phyloP scores from a whole-genome alignment of 768 basidiomycete species.

The Hericium coralloides region DNA sequence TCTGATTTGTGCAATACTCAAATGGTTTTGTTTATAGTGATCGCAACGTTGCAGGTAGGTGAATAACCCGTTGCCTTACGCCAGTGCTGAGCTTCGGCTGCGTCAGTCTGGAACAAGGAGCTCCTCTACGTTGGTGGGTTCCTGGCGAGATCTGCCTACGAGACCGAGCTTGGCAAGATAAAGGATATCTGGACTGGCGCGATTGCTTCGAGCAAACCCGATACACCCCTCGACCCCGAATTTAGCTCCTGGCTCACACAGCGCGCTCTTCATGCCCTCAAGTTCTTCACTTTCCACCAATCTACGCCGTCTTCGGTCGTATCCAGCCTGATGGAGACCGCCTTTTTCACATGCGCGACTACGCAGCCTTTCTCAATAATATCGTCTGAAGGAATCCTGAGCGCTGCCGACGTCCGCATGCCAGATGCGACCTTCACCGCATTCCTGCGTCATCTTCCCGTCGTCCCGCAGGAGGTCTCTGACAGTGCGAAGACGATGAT shows the following conservation, averaged over 20 bases:
- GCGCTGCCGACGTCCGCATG: conserved; percentile 58
- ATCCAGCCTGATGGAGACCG: conserved; percentile 56
- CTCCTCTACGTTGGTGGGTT: conserved; percentile 79
- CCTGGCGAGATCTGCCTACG: conserved; percentile 75
- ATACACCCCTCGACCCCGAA: conserved; percentile 26
- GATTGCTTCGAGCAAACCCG: conserved; percentile 20
- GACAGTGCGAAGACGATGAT: conserved; percentile 53
- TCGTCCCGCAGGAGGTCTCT: conserved; percentile 55
- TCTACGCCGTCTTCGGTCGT: conserved; percentile 86
- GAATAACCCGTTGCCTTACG: background rate
- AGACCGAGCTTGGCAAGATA: conserved; percentile 63
- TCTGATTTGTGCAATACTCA: background rate
- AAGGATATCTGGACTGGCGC: conserved; percentile 51
- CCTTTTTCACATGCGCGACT: conserved; percentile 65
- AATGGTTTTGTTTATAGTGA: conserved; percentile 39
- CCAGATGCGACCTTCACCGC: conserved; percentile 60
- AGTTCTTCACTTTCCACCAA: conserved; percentile 82
- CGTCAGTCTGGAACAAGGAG: conserved; percentile 82
- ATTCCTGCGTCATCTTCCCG: conserved; percentile 74
- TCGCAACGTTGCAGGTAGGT: conserved; percentile 65
- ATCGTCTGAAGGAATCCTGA: conserved; percentile 63
- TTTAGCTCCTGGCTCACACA: conserved; percentile 41
- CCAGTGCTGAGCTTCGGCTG: background rate
- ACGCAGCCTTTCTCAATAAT: conserved; percentile 55
- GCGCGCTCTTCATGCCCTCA: conserved; percentile 69